Evolutionary conservation across 1,139 yeast species (phyloP).

Genomic region (Candida anutae): DNA sequence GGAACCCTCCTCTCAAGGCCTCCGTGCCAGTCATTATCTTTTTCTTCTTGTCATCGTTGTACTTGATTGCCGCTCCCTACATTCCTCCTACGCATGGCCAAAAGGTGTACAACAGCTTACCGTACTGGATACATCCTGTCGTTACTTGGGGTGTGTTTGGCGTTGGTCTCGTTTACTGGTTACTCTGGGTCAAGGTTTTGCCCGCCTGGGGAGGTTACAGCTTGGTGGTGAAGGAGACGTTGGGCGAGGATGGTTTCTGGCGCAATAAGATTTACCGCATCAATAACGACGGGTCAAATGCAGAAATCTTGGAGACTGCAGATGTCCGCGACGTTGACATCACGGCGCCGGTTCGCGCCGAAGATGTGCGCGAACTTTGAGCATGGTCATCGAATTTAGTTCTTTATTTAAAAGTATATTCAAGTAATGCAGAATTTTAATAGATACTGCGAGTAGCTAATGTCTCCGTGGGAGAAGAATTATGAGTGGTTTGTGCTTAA

Average conservation of each 20-base stretch:
- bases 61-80: constrained; percentile 73
- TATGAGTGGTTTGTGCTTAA: no score
- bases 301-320: no score
- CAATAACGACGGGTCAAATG: constrained; percentile 9
- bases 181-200: constrained; percentile 53
- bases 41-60: constrained; percentile 62
- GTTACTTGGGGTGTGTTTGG: constrained; percentile 76
- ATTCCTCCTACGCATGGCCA: constrained; percentile 66
- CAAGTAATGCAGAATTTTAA: no score
- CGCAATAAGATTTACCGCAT: constrained; percentile 51
- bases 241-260: constrained; percentile 74
- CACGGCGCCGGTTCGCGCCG: no score
- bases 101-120: constrained; percentile 57
- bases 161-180: constrained; percentile 66
- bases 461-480: no score
- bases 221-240: constrained; percentile 48
- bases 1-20: constrained; percentile 76
- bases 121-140: constrained; percentile 78
- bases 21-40: constrained; percentile 54
- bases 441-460: no score
- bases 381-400: no score
- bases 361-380: no score
- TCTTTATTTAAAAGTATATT: no score
- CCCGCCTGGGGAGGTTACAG: constrained; percentile 56
- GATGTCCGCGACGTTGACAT: no score